Base-by-base conservation (phyloP, 345 rosid genomes). In the Lagerstroemia speciosa region DNA sequence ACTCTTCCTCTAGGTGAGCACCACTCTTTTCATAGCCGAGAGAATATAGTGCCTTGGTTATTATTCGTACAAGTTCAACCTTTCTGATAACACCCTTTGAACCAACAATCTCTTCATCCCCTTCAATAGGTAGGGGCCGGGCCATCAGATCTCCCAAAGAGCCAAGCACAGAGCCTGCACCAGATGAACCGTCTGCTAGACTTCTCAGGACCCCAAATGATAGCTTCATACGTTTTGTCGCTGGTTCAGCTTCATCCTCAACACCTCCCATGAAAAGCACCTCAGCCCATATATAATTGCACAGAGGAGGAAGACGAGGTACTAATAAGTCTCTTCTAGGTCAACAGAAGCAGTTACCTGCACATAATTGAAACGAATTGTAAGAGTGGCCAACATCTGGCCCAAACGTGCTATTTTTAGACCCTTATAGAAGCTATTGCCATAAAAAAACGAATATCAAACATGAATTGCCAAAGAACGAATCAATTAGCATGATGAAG, bases 231-330 rank as follows among this genome's bases (percentile, higher is more conserved):
- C 84, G 86, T 72, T 84, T 84, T 77, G 78, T 78, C 75, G 84
- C 84, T 75, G 84, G 89, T 78, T 82, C 86, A 73, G 52, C 67
- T 37, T 82, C 83, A 80, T 84, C 89, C 81, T 77, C 83, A 78
- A 77, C 81, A 80, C 86, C 86, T 84, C 86, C 86, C 89, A 82
- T 84, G 85, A 82, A 84, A 82, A 71, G 76, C 78, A 75, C 81
- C 81, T 84, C 84, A 84, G 84, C 86, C 89, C 89, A 84, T 84
- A 84, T 77, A 78, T 80, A 45, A 73, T 72, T 20, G 62, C 53
- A 66, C 38, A 24, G 41, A 69, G 48, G 58, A 70, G 52, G 66
- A 61, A 62, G 69, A 53, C 26, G n/a, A 62, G 38, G 63, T 41
- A 62, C 52, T 48, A 52, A 15, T 65, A 57, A 66, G 77, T 63